Conservation (phyloP, 306 rosid species). For the Glycine latifolia region DNA sequence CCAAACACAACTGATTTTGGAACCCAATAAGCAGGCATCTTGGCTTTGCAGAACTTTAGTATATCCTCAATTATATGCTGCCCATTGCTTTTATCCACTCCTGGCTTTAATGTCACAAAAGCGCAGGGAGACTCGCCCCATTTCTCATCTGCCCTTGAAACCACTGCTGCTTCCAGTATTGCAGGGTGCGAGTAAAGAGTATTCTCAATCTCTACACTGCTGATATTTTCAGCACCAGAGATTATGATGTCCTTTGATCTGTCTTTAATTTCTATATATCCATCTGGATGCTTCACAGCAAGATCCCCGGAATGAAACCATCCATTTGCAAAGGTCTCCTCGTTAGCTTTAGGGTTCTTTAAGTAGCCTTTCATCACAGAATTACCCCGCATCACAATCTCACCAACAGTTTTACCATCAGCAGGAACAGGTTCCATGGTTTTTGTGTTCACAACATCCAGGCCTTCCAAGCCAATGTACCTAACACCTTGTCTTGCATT, state of each 20-base stretch:
- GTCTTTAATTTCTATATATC: conserved; percentile 89
- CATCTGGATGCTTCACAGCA: conserved; percentile 90
- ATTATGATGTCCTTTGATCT: conserved; percentile 95
- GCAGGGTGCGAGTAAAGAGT: conserved; percentile 71
- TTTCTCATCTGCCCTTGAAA: conserved; percentile 81
- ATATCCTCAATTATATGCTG: conserved; percentile 67
- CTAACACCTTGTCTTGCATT: conserved; percentile 93
- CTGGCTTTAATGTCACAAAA: conserved; percentile 71
- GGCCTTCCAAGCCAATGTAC: conserved; percentile 74
- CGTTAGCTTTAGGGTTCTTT: conserved; percentile 84
- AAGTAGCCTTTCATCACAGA: conserved; percentile 90
- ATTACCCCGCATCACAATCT: conserved; percentile 90
- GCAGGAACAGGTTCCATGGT: conserved; percentile 83
- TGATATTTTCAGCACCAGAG: conserved; percentile 93
- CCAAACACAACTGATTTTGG: conserved; percentile 60
- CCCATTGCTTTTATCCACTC: conserved; percentile 62
- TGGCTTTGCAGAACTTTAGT: conserved; percentile 74
- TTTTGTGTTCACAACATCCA: conserved; percentile 67
- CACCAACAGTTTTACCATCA: conserved; percentile 84
- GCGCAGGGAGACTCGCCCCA: conserved; percentile 86
- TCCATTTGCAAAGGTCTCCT: conserved; percentile 77
- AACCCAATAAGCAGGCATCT: conserved; percentile 86
- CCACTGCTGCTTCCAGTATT: conserved; percentile 80
- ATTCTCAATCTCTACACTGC: conserved; percentile 92
- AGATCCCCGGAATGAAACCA: conserved; percentile 96